Conservation (phyloP, 805 yeast species). For the Yarrowia keelungensis region DNA sequence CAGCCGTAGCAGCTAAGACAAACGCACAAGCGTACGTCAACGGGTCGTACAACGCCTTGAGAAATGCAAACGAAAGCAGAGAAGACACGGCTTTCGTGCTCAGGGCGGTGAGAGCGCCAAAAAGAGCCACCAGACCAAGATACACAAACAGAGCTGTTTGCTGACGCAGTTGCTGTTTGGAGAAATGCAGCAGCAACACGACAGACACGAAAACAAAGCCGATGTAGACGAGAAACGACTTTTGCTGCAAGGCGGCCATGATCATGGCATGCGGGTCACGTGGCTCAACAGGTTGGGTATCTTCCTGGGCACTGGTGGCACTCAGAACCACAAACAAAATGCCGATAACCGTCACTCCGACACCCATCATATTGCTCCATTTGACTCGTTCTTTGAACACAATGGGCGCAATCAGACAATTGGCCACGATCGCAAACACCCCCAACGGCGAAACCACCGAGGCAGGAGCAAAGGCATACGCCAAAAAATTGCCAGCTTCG, state of each 20-base stretch:
- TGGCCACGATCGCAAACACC: conserved; percentile 57
- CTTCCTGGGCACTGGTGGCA: conserved; percentile 44
- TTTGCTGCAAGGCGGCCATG: conserved; percentile 5
- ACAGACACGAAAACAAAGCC: background rate
- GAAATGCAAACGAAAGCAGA: conserved; percentile 44
- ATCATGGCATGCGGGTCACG: conserved; percentile 31
- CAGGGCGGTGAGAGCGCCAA: conserved; percentile 59
- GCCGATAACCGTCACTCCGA: conserved; percentile 54
- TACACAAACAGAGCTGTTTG: conserved; percentile 23
- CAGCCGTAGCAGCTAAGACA: conserved; percentile 51
- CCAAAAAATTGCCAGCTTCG: conserved; percentile 57
- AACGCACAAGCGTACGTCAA: conserved; percentile 47
- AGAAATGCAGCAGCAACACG: background rate
- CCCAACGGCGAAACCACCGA: conserved; percentile 59
- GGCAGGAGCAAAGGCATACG: conserved; percentile 59
- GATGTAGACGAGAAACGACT: conserved; percentile 21
- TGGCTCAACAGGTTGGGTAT: background rate
- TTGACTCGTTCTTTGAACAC: conserved; percentile 54
- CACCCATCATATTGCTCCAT: conserved; percentile 52
- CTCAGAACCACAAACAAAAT: conserved; percentile 54
- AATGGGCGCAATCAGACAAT: conserved; percentile 58
- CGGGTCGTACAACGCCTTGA: conserved; percentile 45
- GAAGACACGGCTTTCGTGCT: conserved; percentile 55
- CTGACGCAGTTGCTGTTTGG: conserved; percentile 18
- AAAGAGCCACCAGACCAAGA: conserved; percentile 53